Base-by-base conservation (phyloP, 768 basidiomycete genomes). In the Coprinellus micaceus region DNA sequence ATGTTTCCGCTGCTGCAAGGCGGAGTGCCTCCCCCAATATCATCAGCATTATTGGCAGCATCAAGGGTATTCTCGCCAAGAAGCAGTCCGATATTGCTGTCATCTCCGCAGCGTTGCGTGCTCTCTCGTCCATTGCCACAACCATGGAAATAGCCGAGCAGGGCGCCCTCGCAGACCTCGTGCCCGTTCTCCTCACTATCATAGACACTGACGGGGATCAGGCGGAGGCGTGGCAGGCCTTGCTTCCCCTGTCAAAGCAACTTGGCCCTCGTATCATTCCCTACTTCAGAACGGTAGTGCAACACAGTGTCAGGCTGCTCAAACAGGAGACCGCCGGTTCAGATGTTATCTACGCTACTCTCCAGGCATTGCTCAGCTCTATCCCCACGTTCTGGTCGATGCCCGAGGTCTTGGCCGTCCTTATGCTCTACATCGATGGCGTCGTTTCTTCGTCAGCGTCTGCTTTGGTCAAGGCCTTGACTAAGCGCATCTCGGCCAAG, bases 191-290 rank as follows among this genome's bases (percentile, higher is more conserved):
- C 2, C 69, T 95, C 21, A 67, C 72, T 12, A 71, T 77, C 2
- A 74, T 82, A 33, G 74, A 74, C 62, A 70, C 71, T n/a, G 66
- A 71, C 7, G 66, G 68, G 6, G 61, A 72, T 21, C 71, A 74
- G 1, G 59, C 68, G 9, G 63, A 71, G 11, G 84, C 85, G 2
- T 58, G 91, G 54, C 69, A 76, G 2, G 77, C 85, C 1, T 67
- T 94, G 28, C 69, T 81, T 4, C 75, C 82, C 30, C 75, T 94
- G 55, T 75, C 82, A 88, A 67, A 77, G 19, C 84, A 86, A 45
- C 80, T 98, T 21, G 93, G 91, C 0, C 92, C 95, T 11, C 86
- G 96, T 0, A 78, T 94, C 49, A 93, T 99, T 49, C 93, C 96
- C 4, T 80, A 84, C 70, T 87, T 97, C 71, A 83, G 83, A 52